A percentile compares a stretch with the other conserved stretches of the same genome.
Evolutionary conservation across 768 basidiomycete species (phyloP).

Genomic region (Hericium rajendrae): DNA sequence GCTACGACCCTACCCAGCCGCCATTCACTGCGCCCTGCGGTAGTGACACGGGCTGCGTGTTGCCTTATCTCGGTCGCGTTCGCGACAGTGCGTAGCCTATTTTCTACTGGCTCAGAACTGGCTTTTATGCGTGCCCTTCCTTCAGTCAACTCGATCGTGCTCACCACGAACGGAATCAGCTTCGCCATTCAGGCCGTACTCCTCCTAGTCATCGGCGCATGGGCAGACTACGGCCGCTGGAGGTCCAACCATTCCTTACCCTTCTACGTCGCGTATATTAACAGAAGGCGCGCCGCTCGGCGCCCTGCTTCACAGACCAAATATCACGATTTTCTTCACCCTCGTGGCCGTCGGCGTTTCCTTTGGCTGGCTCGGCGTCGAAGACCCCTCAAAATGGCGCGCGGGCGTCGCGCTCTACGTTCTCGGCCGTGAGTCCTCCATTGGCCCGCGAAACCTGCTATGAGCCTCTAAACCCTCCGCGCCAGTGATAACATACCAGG

Average conservation of each 20-base stretch:
- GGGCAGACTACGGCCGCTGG: conserved; percentile 80
- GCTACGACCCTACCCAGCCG: conserved; percentile 53
- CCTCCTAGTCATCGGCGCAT: conserved; percentile 58
- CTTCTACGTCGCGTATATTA: neutral
- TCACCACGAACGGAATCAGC: conserved; percentile 71
- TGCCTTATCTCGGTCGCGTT: conserved; percentile 52
- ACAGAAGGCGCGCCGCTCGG: neutral
- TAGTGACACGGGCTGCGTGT: conserved; percentile 44
- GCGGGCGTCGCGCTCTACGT: conserved; percentile 54
- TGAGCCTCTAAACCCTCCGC: neutral
- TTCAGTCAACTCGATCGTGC: conserved; percentile 66
- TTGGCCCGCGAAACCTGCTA: conserved; percentile 6
- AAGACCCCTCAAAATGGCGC: conserved; percentile 54
- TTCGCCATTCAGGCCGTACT: conserved; percentile 68
- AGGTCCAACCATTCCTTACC: conserved; percentile 29
- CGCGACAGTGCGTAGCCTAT: conserved; percentile 41
- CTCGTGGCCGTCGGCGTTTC: conserved; percentile 55
- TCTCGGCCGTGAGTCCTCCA: conserved; percentile 42
- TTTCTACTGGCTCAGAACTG: neutral
- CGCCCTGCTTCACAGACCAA: conserved; percentile 36
- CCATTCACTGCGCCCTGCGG: conserved; percentile 44
- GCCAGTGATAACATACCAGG: conserved; percentile 66
- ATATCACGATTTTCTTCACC: conserved; percentile 71
- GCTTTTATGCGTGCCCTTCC: neutral
- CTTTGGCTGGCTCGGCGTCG: conserved; percentile 72